Conservation (phyloP, 495 filamentous ascomycete species). For the Trichoderma asperelloides region DNA sequence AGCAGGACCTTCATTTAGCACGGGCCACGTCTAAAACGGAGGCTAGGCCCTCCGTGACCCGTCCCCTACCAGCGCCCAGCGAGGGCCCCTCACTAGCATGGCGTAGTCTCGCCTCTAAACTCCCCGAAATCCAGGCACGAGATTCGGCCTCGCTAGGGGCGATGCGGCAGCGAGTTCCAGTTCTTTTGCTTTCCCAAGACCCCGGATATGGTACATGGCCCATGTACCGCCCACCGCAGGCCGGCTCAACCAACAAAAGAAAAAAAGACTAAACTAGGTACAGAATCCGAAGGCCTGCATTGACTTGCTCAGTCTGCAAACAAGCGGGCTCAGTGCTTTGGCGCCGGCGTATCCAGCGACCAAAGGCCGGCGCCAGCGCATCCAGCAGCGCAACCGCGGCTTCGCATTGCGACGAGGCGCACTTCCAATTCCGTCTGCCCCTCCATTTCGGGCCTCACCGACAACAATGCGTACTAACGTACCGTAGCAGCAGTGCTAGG, state of each 20-base stretch:
- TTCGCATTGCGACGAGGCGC: not conserved
- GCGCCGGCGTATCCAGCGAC: not conserved
- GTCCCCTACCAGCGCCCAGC: not conserved
- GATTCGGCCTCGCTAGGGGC: slow-evolving; percentile 5
- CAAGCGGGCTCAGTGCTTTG: not conserved
- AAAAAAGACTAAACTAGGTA: not conserved
- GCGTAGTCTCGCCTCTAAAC: not conserved
- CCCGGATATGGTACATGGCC: not conserved
- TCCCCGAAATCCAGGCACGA: slow-evolving; percentile 2
- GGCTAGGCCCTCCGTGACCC: not conserved
- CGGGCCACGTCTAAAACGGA: slow-evolving; percentile 6
- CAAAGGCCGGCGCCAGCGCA: not conserved
- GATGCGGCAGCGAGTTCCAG: not conserved
- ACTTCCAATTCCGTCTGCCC: not conserved
- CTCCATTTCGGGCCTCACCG: slow-evolving; percentile 2
- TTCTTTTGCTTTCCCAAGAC: not conserved
- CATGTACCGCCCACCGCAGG: not conserved
- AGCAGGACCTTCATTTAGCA: not conserved
- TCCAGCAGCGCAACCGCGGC: not conserved
- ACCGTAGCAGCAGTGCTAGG: not conserved
- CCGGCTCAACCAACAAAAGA: not conserved
- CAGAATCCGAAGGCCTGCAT: no score
- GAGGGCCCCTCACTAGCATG: not conserved
- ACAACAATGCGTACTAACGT: not conserved
- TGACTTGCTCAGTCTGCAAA: not conserved